Conservation (phyloP, 768 basidiomycete species). For the Strobilomyces echinocephalus region DNA sequence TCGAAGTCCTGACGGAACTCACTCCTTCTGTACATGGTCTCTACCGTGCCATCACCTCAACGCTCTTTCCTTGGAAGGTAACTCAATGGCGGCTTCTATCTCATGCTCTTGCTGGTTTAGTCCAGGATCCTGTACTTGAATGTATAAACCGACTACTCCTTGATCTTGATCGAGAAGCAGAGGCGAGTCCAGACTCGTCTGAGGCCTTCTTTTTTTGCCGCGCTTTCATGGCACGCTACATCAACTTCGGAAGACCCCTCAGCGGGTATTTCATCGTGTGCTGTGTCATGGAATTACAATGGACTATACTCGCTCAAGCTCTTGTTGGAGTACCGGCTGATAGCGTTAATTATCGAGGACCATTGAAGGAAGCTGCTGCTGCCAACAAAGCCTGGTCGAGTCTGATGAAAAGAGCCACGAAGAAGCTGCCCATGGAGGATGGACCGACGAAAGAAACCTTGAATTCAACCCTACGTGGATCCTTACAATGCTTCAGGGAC, state of each 20-base stretch:
- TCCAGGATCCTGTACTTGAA: constrained; percentile 63
- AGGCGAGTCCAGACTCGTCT: constrained; percentile 33
- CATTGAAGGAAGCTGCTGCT: constrained; percentile 68
- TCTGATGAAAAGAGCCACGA: constrained; percentile 52
- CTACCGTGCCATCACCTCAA: constrained; percentile 80
- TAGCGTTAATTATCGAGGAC: constrained; percentile 12
- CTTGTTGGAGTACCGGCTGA: constrained; percentile 39
- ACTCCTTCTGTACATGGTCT: constrained; percentile 83
- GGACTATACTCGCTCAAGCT: constrained; percentile 79
- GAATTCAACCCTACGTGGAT: constrained; percentile 48
- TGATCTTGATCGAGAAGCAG: constrained; percentile 54
- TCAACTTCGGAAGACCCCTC: constrained; percentile 68
- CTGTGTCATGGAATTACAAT: constrained; percentile 79
- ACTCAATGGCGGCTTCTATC: constrained; percentile 60
- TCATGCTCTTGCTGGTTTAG: constrained; percentile 51
- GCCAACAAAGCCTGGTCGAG: constrained; percentile 78
- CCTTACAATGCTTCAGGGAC: constrained; percentile 74
- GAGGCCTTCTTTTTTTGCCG: constrained; percentile 52
- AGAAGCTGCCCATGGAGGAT: constrained; percentile 35
- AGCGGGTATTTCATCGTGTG: constrained; percentile 89
- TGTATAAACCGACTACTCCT: constrained; percentile 65
- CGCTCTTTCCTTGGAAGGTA: constrained; percentile 68
- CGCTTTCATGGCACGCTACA: constrained; percentile 71
- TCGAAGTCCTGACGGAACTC: constrained; percentile 67
- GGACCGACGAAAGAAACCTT: constrained; percentile 37